These are phyloP conservation scores for Tolypocladium cylindrosporum DNA, from an alignment of 2,329 filamentous ascomycete genomes.

Conservation along the genomic window DNA sequence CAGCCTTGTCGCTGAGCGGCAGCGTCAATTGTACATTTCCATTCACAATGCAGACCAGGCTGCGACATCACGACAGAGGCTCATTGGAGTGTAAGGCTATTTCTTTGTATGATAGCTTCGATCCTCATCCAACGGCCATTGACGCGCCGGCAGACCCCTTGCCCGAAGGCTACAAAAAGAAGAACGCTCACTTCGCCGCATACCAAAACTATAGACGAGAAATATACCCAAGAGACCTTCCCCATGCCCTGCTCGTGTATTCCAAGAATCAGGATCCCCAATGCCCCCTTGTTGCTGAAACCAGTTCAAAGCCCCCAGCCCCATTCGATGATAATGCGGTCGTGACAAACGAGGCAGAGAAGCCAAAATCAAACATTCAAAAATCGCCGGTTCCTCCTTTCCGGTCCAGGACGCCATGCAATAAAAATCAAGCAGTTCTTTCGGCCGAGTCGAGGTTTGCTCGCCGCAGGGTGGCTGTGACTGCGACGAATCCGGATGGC, in stretches of 20 bases:
- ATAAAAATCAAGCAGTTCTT: background rate
- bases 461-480: background rate
- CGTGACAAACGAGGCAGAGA: background rate
- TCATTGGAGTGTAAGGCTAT: background rate
- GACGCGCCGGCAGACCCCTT: background rate
- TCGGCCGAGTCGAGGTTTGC: background rate
- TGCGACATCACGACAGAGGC: background rate
- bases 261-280: background rate
- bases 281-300: background rate
- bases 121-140: background rate
- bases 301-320: background rate
- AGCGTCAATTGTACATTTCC: background rate
- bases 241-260: background rate
- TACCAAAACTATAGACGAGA: background rate
- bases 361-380: background rate
- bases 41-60: background rate
- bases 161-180: background rate
- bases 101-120: background rate
- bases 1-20: no score
- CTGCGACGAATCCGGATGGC: background rate
- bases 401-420: conserved; percentile 1
- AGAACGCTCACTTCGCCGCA: background rate
- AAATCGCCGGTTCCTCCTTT: background rate
- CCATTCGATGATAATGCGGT: background rate
- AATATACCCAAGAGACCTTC: background rate